These are phyloP conservation scores for Ensete glaucum DNA, from an alignment of 176 grass and related monocot species.

Conservation along the genomic window DNA sequence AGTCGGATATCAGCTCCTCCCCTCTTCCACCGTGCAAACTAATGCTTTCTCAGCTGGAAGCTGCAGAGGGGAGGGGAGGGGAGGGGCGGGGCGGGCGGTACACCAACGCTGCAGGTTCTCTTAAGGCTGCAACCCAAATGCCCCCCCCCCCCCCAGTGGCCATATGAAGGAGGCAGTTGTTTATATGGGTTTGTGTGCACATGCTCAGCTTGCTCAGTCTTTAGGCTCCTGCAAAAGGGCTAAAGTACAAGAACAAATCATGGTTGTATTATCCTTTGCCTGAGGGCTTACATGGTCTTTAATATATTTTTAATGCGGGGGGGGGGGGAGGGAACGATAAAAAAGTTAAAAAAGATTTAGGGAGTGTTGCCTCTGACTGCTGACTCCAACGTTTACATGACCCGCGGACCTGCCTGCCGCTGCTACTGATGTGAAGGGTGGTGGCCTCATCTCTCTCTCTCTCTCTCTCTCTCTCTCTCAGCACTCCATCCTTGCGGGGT, in stretches of 20 bases:
- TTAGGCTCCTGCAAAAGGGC: neutral
- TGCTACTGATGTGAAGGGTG: too few species aligned
- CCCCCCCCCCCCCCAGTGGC: too few species aligned
- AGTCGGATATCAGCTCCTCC: too few species aligned
- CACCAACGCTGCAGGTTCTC: neutral
- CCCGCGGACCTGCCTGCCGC: too few species aligned
- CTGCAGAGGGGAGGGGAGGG: too few species aligned
- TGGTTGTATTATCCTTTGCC: neutral
- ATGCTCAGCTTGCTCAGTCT: neutral
- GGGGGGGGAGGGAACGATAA: neutral
- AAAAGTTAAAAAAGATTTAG: neutral
- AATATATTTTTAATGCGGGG: too few species aligned
- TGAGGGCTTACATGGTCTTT: too few species aligned
- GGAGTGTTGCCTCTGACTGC: neutral
- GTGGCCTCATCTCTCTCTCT: too few species aligned
- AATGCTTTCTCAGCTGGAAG: neutral
- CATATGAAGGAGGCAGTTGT: neutral
- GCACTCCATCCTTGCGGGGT: too few species aligned
- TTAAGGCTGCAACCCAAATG: neutral
- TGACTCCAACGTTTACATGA: too few species aligned
- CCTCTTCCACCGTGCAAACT: neutral
- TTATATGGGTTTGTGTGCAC: too few species aligned
- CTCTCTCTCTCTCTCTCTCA: too few species aligned
- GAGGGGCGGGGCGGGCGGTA: neutral
- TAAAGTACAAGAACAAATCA: conserved; percentile 11